Evolutionary conservation across 2,329 filamentous ascomycete species (phyloP), one percentile per base, ranked within the genome.

Genomic region (Diaporthe aspalathi): DNA sequence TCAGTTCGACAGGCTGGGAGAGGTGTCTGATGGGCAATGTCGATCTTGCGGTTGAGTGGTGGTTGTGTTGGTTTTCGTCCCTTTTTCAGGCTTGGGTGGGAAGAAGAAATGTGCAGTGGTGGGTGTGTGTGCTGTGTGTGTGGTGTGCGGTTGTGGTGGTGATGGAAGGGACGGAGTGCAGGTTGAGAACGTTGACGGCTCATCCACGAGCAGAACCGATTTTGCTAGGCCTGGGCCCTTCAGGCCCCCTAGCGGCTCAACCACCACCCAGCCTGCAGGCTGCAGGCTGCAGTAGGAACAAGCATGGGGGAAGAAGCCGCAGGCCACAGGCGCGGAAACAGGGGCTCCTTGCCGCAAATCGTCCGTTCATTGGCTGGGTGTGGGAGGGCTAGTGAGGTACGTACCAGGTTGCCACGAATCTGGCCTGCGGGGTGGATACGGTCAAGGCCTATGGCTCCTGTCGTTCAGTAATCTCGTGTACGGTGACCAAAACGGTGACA

Each of bases 1-100:
- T 24, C 45, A 65, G 60, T 45, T 65, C 29, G 50, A 50, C 3
- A 50, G 43, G 60, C 60, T 50, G 43, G 45, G 3, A 38, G 29
- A 24, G 43, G 27, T 24, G 27, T 38, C 60, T 50, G 29, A 16
- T 65, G 45, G n/a, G 60, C 45, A 24, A 14, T 65, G 12, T 65
- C 50, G 29, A 24, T 27, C 20, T 29, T 24, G 14, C 11, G 38
- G 29, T 20, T 38, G 5, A 16, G 45, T 27, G 43, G 60, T 11
- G 20, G 29, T 65, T 20, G 29, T 65, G 29, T 24, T 47, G 22
- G 40, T 65, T 62, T 29, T 50, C 40, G 60, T 65, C 60, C 60
- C 60, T 65, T 50, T 65, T 50, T 49, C 8, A 65, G 43, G 60
- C 60, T 49, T 65, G 27, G n/a, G 45, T 38, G 45, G 45, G 60